Evolutionary conservation across 768 basidiomycete genomes (phyloP), one percentile per base, ranked within the genome.

Genomic region (Amanita jacksonii): DNA sequence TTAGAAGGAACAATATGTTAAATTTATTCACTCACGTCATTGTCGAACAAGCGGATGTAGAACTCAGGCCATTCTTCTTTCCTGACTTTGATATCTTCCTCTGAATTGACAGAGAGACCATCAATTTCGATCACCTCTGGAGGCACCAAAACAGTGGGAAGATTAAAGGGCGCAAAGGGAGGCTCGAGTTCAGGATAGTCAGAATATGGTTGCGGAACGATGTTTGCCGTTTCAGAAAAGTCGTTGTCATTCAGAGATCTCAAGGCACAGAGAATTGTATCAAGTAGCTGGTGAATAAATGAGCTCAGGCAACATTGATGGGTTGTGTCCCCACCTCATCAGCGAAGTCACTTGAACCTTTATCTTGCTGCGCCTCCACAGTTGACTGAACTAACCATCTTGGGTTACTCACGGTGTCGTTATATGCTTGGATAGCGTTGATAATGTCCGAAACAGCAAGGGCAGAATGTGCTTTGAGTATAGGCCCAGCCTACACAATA

Each of bases 121-220:
- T 89, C 88, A 7, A 87, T 68, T 51, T 91, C 89, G 22, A 89
- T 83, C 18, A 82, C 76, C 59, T 93, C 90, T 1, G 90, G 90
- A 2, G 90, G 89, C 0, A 93, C 87, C 13, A 93, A 69, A 31
- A 92, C 78, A 25, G 77, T 70, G 4, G 88, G 88, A 8, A 93
- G 68, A 23, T 77, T 72, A 51, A 85, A 89, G 1, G 76, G 72
- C 6, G 66, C 57, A 12, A 57, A 52, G 1, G 57, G 52, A 7
- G 57, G 51, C 31, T 72, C 70, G 16, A 70, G 62, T 19, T 68
- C 66, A 0, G 70, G 62, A 47, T 72, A 68, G 27, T 68, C 62
- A 8, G 67, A 55, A 52, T 85, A 87, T 2, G 85, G 85, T 49
- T 81, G 80, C 7, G 78, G 76, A 51, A 77, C 75, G 52, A 70